A percentile compares a stretch with the other conserved stretches of the same genome.
Conservation (phyloP, 2,329 filamentous ascomycete genomes). For the Colletotrichum gigasporum region DNA sequence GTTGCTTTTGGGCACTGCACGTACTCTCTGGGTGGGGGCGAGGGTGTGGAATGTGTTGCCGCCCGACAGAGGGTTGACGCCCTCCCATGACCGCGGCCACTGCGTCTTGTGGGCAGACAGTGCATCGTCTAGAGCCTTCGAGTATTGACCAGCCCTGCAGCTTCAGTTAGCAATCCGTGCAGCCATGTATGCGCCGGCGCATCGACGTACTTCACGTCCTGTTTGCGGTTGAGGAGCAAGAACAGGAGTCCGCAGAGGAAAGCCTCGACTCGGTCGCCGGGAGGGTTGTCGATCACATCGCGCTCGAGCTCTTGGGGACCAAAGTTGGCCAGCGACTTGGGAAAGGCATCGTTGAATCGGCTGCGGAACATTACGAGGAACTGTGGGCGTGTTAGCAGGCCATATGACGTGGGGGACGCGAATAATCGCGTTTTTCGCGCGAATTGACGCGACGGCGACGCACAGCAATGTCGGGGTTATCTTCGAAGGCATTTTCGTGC, state of each 20-base stretch:
- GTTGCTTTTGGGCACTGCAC: slow-evolving; percentile 34
- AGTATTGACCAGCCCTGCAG: slow-evolving; percentile 86
- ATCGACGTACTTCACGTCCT: slow-evolving; percentile 89
- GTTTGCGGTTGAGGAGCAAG: slow-evolving; percentile 94
- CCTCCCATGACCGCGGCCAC: slow-evolving; percentile 88
- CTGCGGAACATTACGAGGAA: slow-evolving; percentile 99
- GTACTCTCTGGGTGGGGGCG: slow-evolving; percentile 82
- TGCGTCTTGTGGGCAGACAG: slow-evolving; percentile 85
- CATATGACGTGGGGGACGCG: slow-evolving; percentile 53
- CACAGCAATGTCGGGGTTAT: slow-evolving; percentile 93
- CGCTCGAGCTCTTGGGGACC: slow-evolving; percentile 95
- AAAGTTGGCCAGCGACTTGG: slow-evolving; percentile 86
- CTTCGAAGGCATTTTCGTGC: slow-evolving; percentile 88
- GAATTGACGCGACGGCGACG: slow-evolving; percentile 60
- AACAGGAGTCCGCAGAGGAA: slow-evolving; percentile 90
- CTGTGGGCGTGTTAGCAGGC: slow-evolving; percentile 59
- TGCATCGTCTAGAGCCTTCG: slow-evolving; percentile 92
- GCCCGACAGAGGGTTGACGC: slow-evolving; percentile 83
- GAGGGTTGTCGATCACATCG: slow-evolving; percentile 80
- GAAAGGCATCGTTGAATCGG: slow-evolving; percentile 90
- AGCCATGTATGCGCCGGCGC: not conserved
- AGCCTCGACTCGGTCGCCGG: slow-evolving; percentile 86
- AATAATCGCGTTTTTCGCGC: slow-evolving; percentile 59
- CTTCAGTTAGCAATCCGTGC: slow-evolving; percentile 4
- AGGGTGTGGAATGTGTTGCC: slow-evolving; percentile 84